Evolutionary conservation across 176 grass and related monocot genomes (phyloP).

Genomic region (Musa troglodytarum): DNA sequence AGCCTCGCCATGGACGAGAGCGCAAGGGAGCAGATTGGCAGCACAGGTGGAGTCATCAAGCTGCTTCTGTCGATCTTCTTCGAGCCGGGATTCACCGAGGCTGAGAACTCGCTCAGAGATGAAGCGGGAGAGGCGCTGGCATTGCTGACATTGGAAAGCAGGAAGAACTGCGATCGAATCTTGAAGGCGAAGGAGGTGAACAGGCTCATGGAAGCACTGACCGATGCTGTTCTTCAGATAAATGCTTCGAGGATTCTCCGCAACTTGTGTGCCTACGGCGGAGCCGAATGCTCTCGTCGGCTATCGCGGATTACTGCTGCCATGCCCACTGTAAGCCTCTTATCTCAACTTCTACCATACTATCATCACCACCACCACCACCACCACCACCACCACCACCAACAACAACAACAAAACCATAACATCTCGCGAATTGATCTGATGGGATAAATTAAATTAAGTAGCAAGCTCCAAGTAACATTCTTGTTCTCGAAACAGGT

Average conservation of each 20-base stretch:
- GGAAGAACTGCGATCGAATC: slow-evolving; percentile 15
- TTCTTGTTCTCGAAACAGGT: slow-evolving; percentile 1
- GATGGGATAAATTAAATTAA: background rate
- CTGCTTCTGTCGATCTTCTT: slow-evolving; percentile 22
- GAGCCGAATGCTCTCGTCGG: background rate
- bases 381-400: background rate
- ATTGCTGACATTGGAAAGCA: slow-evolving; percentile 20
- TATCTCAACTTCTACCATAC: background rate
- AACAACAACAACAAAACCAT: background rate
- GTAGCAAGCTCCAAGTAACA: too few species aligned
- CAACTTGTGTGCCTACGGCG: background rate
- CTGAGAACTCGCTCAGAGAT: background rate
- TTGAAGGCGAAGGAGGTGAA: slow-evolving; percentile 5
- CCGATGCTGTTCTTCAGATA: background rate
- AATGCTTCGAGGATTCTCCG: slow-evolving; percentile 1
- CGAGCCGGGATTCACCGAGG: background rate
- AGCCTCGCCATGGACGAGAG: slow-evolving; percentile 18
- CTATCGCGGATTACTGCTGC: background rate
- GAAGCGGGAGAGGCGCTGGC: slow-evolving; percentile 17
- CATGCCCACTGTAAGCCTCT: background rate
- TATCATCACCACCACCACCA: background rate
- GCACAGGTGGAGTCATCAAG: slow-evolving; percentile 17
- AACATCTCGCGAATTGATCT: background rate
- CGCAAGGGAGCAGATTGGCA: slow-evolving; percentile 17
- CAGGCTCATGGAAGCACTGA: background rate